Evolutionary conservation across 2,329 filamentous ascomycete genomes (phyloP), one percentile per base, ranked within the genome.

Genomic region (Fusarium sp.): DNA sequence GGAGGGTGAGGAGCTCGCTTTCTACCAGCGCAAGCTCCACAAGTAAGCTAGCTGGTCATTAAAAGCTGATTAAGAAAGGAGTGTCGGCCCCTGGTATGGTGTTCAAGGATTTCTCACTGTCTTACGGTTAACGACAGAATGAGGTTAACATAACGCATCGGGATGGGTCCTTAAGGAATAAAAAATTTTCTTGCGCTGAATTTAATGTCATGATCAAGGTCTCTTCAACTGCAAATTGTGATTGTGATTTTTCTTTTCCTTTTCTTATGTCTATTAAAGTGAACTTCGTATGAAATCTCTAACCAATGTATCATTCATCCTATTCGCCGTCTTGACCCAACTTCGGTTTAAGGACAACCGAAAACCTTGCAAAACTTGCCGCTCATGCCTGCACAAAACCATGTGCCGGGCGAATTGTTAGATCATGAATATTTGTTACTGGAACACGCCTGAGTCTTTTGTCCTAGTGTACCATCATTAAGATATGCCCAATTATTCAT

Each of bases 11-110:
- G 96, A 99, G 91, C 90, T 99, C 81, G 94, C 94, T 84, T 99
- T 99, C 93, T 99, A 99, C 93, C 94, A 97, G 91, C 93, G 93
- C 88, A 94, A 94, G 87, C 93, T 98, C 85, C 93, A 96, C 91
- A 98, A 97, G 90, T 98, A 98, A 88, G 88, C 55, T 55, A 88
- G 88, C 55, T 55, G 37, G 52, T 67, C 65, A 61, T 67, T 67
- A 58, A 67, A 68, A 63, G 41, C 62, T 56, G 57, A 69, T 67
- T 60, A 69, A 56, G 70, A 64, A 66, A 53, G 68, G 68, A 69
- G 60, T 65, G 69, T 69, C 53, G 72, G 70, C 71, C 76, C 70
- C 74, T 69, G 76, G 77, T 73, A 77, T 77, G 78, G 79, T 80
- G 78, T 81, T 80, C 67, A 77, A 76, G 77, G 78, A 76, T 78